Conservation (phyloP, 1,139 yeast species). For the Yamadazyma dushanensis region DNA sequence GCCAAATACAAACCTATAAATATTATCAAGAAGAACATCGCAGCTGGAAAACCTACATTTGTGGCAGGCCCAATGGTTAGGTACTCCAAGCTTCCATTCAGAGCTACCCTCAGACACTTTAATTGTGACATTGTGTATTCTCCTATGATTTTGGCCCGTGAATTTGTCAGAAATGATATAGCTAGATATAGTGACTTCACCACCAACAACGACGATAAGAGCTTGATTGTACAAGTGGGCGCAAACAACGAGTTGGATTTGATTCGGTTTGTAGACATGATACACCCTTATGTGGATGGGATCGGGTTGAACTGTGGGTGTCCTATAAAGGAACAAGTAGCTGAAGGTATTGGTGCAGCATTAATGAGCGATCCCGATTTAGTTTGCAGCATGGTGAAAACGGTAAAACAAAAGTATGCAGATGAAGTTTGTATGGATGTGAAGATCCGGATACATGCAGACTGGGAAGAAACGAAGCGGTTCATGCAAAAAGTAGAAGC, state of each 20-base stretch:
- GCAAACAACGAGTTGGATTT: constrained; percentile 85
- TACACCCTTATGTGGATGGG: constrained; percentile 90
- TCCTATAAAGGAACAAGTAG: constrained; percentile 90
- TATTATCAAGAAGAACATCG: constrained; percentile 25
- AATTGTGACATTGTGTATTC: constrained; percentile 83
- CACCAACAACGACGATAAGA: constrained; percentile 66
- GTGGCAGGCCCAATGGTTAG: constrained; percentile 98
- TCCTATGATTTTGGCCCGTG: constrained; percentile 95
- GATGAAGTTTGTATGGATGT: constrained; percentile 75
- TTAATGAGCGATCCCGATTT: constrained; percentile 80
- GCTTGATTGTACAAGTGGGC: constrained; percentile 89
- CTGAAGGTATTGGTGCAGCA: constrained; percentile 98
- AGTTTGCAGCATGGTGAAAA: constrained; percentile 80
- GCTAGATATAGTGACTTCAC: constrained; percentile 87
- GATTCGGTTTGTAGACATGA: constrained; percentile 80
- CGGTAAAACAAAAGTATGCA: constrained; percentile 76
- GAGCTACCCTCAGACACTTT: constrained; percentile 76
- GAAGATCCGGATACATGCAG: constrained; percentile 83
- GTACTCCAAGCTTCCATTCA: constrained; percentile 89
- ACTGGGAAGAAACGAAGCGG: constrained; percentile 66
- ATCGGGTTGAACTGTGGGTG: constrained; percentile 97
- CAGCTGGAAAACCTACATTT: constrained; percentile 57
- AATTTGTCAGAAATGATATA: constrained; percentile 79
- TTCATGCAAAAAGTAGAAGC: constrained; percentile 74
- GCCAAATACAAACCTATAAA: constrained; percentile 15